Conservation (phyloP, 176 grass and related monocot species). For the Raddia guianensis region DNA sequence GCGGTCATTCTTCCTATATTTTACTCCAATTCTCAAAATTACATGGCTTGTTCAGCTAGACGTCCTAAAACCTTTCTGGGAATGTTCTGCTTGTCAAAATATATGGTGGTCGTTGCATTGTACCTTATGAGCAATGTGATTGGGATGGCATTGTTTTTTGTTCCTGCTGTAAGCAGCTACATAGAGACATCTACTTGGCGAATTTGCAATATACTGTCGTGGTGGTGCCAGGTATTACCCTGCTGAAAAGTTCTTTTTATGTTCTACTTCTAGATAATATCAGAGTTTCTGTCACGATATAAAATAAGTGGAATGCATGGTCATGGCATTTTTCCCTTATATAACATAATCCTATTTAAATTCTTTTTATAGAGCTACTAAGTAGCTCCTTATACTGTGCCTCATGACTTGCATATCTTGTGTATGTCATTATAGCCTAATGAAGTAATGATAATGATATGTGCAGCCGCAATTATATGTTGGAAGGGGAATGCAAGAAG, state of each 20-base stretch:
- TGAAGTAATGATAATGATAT: conserved; percentile 38
- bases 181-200: conserved; percentile 80
- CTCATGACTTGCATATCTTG: conserved; percentile 9
- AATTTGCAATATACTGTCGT: conserved; percentile 79
- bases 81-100: conserved; percentile 79
- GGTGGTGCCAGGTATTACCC: conserved; percentile 82
- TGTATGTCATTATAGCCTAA: conserved; percentile 21
- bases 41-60: conserved; percentile 72
- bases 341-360: conserved; percentile 8
- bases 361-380: neutral
- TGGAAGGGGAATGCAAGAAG: conserved; percentile 92
- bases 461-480: conserved; percentile 76
- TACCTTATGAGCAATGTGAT: conserved; percentile 82
- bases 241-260: neutral
- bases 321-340: conserved; percentile 10
- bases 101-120: conserved; percentile 80
- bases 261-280: conserved; percentile 26
- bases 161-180: conserved; percentile 80
- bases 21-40: conserved; percentile 75
- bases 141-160: conserved; percentile 87
- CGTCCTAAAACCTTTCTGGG: conserved; percentile 53
- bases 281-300: conserved; percentile 8
- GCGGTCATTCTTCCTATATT: conserved; percentile 70
- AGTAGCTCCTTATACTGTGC: neutral
- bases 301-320: neutral